phyloP scores from a whole-genome alignment of 176 grass and related monocot species.

The Dactylis glomerata region DNA sequence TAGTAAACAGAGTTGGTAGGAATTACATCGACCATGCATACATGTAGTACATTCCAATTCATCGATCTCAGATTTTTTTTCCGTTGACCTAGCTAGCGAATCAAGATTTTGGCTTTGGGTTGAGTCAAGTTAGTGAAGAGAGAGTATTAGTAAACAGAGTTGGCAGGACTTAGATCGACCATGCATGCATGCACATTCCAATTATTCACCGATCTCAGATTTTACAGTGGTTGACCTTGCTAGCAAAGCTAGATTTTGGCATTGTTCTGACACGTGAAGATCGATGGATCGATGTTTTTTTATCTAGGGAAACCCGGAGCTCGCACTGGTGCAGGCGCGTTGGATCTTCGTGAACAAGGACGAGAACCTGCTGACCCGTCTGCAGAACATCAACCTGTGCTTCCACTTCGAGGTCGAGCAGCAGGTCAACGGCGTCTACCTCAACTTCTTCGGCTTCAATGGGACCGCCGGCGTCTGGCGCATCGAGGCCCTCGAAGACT shows the following conservation, averaged over 20 bases:
- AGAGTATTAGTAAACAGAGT: too few relatives aligned
- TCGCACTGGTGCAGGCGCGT: conserved; percentile 83
- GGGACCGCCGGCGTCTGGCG: conserved; percentile 97
- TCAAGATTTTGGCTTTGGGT: too few relatives aligned
- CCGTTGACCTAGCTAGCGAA: too few relatives aligned
- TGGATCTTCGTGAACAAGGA: conserved; percentile 98
- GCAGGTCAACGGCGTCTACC: conserved; percentile 92
- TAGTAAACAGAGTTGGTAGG: background rate
- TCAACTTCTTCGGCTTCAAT: conserved; percentile 98
- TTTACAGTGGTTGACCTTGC: background rate
- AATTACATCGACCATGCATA: background rate
- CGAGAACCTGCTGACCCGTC: conserved; percentile 91
- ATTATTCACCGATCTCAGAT: background rate
- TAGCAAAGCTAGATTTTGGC: background rate
- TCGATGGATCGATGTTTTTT: background rate
- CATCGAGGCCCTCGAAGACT: conserved; percentile 89
- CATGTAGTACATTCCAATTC: too few relatives aligned
- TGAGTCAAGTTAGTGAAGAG: background rate
- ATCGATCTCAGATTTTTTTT: too few relatives aligned
- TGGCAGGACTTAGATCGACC: background rate
- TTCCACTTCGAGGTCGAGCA: conserved; percentile 99
- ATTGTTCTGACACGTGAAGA: background rate
- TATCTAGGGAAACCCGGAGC: conserved; percentile 64
- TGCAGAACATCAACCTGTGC: conserved; percentile 97
- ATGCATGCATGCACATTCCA: background rate